phyloP scores from a whole-genome alignment of 129 eudicot genomes.

The Rutidosis leptorrhynchoides region DNA sequence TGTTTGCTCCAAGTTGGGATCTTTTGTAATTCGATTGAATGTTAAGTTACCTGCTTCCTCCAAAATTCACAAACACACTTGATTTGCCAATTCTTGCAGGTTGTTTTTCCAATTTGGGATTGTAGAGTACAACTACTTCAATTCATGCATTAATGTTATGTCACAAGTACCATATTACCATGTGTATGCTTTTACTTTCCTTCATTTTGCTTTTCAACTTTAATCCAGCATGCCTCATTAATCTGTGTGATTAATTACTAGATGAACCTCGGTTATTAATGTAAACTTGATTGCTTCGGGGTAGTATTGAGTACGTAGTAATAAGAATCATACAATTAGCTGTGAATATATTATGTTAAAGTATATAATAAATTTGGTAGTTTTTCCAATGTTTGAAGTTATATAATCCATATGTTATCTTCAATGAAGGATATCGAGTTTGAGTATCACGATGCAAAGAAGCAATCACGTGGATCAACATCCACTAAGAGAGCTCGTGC shows the following conservation, averaged over 20 bases:
- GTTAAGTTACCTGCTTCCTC: conserved; percentile 15
- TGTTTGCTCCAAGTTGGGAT: conserved; percentile 4
- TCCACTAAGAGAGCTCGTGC: conserved; percentile 86
- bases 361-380: neutral
- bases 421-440: conserved; percentile 52
- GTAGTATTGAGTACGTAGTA: too few species aligned
- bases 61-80: conserved; percentile 8
- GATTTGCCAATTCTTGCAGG: conserved; percentile 1
- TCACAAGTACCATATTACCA: neutral
- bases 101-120: conserved; percentile 8
- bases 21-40: neutral
- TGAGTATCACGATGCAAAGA: conserved; percentile 56
- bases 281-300: neutral
- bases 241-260: too few species aligned
- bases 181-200: neutral
- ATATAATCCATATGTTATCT: neutral
- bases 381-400: neutral
- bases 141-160: conserved; percentile 18
- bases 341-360: neutral
- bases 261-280: neutral
- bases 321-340: too few species aligned
- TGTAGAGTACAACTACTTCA: neutral
- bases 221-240: neutral
- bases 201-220: neutral
- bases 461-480: conserved; percentile 54